Base-by-base conservation (phyloP, 306 rosid genomes). In the Rubus parviflorus region DNA sequence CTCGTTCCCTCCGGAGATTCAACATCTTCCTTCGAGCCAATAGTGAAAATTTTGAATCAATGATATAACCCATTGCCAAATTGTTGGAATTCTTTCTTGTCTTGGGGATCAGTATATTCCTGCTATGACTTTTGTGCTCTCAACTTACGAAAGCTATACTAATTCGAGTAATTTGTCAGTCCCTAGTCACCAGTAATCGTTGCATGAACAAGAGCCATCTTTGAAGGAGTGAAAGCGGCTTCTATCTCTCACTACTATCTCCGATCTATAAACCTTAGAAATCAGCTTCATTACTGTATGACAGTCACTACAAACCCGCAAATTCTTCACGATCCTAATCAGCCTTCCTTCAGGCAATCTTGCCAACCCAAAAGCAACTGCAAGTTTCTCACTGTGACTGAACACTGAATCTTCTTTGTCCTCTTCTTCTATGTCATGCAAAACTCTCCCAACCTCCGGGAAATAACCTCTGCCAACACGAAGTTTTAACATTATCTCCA, bases 351-450 rank as follows among this genome's bases (percentile, higher is more conserved):
- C 83, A 1, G 79, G 70, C 57, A 88, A 76, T 82, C 91, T 88
- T 8, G 87, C 88, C 67, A 94, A 80, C 75, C 97, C 98, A 52
- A 90, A 92, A 62, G 97, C 98, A 51, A 87, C 87, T 14, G 97
- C 97, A 77, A 94, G 94, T 81, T 94, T 94, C 89, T 94, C 97
- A 60, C 95, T 88, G 68, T 94, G 97, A 77, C 83, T 80, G 64
- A 85, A 84, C 82, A 92, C 90, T 17, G 95, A 89, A 77, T 87
- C 90, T 85, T 88, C 93, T 76, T 88, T 94, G 45, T 92, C 98
- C 80, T 94, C 97, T 65, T 80, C 86, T 86, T 90, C 98, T 77
- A 94, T 83, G 71, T 94, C 98, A 76, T 94, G 97, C 81, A 90
- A 68, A 54, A 88, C 97, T 78, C 73, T 81, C 81, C 82, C 85